Conservation (phyloP, 1,284 basidiomycete genomes). For the Singerocomus inundabilis region DNA sequence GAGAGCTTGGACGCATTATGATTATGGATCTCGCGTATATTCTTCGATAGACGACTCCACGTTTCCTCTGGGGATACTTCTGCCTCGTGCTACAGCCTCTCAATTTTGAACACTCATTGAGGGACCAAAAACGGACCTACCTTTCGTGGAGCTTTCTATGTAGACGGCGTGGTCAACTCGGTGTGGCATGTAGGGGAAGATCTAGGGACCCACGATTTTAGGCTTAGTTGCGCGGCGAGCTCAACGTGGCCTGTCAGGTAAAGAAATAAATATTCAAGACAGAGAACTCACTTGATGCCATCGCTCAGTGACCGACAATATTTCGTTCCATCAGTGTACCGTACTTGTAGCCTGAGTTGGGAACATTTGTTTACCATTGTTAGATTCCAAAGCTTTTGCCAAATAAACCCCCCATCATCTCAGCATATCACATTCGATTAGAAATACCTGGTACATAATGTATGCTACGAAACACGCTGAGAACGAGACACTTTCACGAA, state of each 20-base stretch:
- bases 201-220: slow-evolving; percentile 47
- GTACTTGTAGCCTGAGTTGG: slow-evolving; percentile 15
- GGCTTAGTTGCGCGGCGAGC: slow-evolving; percentile 44
- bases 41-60: slow-evolving; percentile 74
- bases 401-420: slow-evolving; percentile 31
- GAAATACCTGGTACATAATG: slow-evolving; percentile 5
- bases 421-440: too few species aligned
- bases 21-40: slow-evolving; percentile 94
- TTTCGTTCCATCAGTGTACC: slow-evolving; percentile 20
- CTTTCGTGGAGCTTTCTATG: slow-evolving; percentile 56
- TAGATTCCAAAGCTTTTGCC: slow-evolving; percentile 34
- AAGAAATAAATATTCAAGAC: neutral
- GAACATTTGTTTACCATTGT: slow-evolving; percentile 33
- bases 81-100: slow-evolving; percentile 54
- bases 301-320: slow-evolving; percentile 22
- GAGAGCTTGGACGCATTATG: slow-evolving; percentile 92
- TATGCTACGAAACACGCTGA: slow-evolving; percentile 46
- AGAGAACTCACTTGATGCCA: slow-evolving; percentile 43
- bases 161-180: slow-evolving; percentile 22
- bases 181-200: slow-evolving; percentile 13
- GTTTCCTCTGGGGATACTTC: slow-evolving; percentile 69
- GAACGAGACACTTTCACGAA: slow-evolving; percentile 72
- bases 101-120: neutral
- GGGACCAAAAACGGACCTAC: slow-evolving; percentile 31
- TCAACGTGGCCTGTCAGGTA: slow-evolving; percentile 17